Conservation (phyloP, 129 eudicot genomes). For the Glebionis coronaria region DNA sequence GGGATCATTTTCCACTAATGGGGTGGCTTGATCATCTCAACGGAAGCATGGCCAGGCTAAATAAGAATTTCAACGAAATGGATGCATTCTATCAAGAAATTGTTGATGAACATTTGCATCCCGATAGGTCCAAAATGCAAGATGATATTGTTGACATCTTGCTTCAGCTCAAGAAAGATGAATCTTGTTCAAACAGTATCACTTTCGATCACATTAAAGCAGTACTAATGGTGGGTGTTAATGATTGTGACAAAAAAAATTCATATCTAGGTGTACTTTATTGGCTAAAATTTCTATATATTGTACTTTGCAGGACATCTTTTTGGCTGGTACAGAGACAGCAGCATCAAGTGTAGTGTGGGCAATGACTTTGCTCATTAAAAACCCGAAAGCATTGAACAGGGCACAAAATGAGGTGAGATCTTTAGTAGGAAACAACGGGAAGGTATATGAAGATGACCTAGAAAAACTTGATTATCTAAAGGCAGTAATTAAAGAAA, state of each 20-base stretch:
- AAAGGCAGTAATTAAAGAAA: slow-evolving; percentile 38
- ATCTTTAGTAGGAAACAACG: slow-evolving; percentile 23
- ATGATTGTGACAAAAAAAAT: not conserved
- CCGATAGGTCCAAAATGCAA: slow-evolving; percentile 19
- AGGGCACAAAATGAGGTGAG: slow-evolving; percentile 45
- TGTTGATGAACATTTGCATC: slow-evolving; percentile 37
- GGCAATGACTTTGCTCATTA: slow-evolving; percentile 41
- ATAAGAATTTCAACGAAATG: slow-evolving; percentile 32
- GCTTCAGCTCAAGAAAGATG: slow-evolving; percentile 25
- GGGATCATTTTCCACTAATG: slow-evolving; percentile 32
- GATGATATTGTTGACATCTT: slow-evolving; percentile 41
- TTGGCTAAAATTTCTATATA: too few relatives aligned
- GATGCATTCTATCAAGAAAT: slow-evolving; percentile 43
- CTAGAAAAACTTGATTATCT: slow-evolving; percentile 29
- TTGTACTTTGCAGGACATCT: slow-evolving; percentile 25
- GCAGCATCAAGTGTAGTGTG: slow-evolving; percentile 34
- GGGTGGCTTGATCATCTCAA: slow-evolving; percentile 43
- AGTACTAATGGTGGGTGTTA: slow-evolving; percentile 28
- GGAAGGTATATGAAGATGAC: slow-evolving; percentile 29
- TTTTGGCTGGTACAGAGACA: slow-evolving; percentile 44
- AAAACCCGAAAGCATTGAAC: slow-evolving; percentile 25
- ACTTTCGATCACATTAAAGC: slow-evolving; percentile 48
- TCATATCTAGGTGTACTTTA: too few relatives aligned
- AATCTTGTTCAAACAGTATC: slow-evolving; percentile 24
- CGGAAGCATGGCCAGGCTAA: slow-evolving; percentile 30